phyloP scores from a whole-genome alignment of 441 rosid genomes.

The Corymbia citriodora region DNA sequence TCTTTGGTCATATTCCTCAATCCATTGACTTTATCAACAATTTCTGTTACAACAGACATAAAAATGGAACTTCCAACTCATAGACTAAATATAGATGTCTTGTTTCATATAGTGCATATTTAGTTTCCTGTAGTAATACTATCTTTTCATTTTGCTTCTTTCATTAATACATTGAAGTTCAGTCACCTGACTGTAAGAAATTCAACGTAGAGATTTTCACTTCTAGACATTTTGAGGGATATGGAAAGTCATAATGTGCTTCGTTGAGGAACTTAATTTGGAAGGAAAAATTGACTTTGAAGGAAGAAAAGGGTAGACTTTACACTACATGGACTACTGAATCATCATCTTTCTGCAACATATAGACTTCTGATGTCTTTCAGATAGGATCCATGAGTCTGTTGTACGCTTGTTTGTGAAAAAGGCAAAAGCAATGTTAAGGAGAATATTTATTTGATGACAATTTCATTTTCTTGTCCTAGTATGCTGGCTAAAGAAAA shows the following conservation, averaged over 20 bases:
- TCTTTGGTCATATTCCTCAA: not conserved
- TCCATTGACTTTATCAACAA: not conserved
- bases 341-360: too few relatives aligned
- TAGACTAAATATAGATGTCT: not conserved
- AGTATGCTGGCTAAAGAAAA: too few relatives aligned
- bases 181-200: not conserved
- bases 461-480: accelerated
- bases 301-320: too few relatives aligned
- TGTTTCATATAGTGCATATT: not conserved
- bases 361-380: too few relatives aligned
- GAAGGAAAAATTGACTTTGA: not conserved
- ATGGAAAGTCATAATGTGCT: not conserved
- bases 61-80: not conserved
- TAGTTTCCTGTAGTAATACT: not conserved
- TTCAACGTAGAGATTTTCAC: not conserved
- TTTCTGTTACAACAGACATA: not conserved
- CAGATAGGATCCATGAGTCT: too few relatives aligned
- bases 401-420: not conserved
- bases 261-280: not conserved
- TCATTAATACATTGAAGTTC: not conserved
- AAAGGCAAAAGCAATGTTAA: not conserved
- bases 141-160: not conserved
- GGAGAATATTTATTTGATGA: too few relatives aligned
- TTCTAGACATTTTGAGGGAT: not conserved
- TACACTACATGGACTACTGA: too few relatives aligned